Conservation (phyloP, 108 stramenopile genomes). For the Pseudonitzschia delicatissima region DNA sequence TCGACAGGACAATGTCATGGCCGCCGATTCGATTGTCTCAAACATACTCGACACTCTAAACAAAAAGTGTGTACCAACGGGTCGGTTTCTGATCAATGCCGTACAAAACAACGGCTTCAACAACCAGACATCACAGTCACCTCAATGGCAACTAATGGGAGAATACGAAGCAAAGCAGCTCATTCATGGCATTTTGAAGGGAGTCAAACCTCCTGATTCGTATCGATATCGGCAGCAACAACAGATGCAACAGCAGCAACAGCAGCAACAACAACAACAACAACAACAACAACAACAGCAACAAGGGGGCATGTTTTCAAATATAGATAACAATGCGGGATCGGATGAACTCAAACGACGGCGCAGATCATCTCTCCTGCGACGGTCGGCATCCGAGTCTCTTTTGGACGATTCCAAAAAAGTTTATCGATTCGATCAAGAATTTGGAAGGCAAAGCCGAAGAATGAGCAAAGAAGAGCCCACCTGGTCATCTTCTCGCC, state of each 20-base stretch:
- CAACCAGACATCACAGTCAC: too few species aligned
- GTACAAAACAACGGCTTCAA: neutral
- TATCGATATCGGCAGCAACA: neutral
- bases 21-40: slow-evolving; percentile 16
- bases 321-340: neutral
- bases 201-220: neutral
- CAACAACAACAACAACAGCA: neutral
- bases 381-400: slow-evolving; percentile 32
- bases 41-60: slow-evolving; percentile 17
- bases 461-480: slow-evolving; percentile 25
- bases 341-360: slow-evolving; percentile 20
- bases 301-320: too few species aligned
- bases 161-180: neutral
- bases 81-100: slow-evolving; percentile 21
- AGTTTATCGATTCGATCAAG: neutral
- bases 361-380: slow-evolving; percentile 27
- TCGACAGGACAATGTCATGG: neutral
- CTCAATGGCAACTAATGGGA: slow-evolving; percentile 1
- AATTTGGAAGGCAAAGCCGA: neutral
- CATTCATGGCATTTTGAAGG: neutral
- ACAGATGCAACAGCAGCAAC: slow-evolving; percentile 4
- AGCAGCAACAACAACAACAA: neutral
- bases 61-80: slow-evolving; percentile 22
- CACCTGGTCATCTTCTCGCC: slow-evolving; percentile 9
- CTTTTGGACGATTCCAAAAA: slow-evolving; percentile 25